A percentile compares a stretch with the other conserved stretches of the same genome.
Conservation (phyloP, 2,329 filamentous ascomycete genomes). For the Graphilbum fragrans region DNA sequence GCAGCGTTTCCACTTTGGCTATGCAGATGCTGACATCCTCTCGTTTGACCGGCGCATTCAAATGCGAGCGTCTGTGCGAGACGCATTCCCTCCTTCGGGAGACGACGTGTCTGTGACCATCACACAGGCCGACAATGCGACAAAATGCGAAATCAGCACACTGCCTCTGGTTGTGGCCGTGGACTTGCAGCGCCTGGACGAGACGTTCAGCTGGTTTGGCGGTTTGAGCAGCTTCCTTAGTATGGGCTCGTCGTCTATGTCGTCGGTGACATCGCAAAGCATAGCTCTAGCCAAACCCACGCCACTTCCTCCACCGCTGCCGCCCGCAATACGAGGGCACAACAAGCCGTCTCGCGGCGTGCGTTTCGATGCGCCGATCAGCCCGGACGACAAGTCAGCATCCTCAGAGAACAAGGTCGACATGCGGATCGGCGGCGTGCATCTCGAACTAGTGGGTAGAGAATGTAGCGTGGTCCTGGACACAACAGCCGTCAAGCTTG, state of each 20-base stretch:
- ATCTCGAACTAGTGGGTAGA: slow-evolving; percentile 65
- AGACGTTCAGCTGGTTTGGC: slow-evolving; percentile 79
- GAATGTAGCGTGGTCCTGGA: slow-evolving; percentile 63
- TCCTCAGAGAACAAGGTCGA: slow-evolving; percentile 56
- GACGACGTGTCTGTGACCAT: slow-evolving; percentile 46
- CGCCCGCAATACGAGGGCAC: slow-evolving; percentile 5
- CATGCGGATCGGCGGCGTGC: slow-evolving; percentile 61
- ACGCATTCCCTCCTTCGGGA: slow-evolving; percentile 43
- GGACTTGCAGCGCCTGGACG: slow-evolving; percentile 71
- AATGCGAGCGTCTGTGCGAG: slow-evolving; percentile 46
- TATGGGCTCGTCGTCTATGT: slow-evolving; percentile 69
- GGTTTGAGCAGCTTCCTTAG: slow-evolving; percentile 86
- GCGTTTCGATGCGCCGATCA: slow-evolving; percentile 35
- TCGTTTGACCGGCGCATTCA: slow-evolving; percentile 47
- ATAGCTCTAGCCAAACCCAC: slow-evolving; percentile 17
- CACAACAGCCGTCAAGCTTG: slow-evolving; percentile 71
- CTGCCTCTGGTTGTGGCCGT: slow-evolving; percentile 65
- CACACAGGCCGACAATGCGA: slow-evolving; percentile 28
- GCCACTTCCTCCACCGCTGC: slow-evolving; percentile 16
- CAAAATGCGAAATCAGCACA: slow-evolving; percentile 55
- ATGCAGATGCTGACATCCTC: slow-evolving; percentile 48
- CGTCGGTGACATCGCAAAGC: slow-evolving; percentile 25
- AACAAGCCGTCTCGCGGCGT: slow-evolving; percentile 33
- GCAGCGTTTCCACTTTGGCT: slow-evolving; percentile 49
- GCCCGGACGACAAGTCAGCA: slow-evolving; percentile 33